Percentiles rank a stretch among this genome's conserved stretches.
These are phyloP conservation scores for Lasiosphaeria ovina DNA, from an alignment of 495 filamentous ascomycete genomes.

Conservation along the genomic window DNA sequence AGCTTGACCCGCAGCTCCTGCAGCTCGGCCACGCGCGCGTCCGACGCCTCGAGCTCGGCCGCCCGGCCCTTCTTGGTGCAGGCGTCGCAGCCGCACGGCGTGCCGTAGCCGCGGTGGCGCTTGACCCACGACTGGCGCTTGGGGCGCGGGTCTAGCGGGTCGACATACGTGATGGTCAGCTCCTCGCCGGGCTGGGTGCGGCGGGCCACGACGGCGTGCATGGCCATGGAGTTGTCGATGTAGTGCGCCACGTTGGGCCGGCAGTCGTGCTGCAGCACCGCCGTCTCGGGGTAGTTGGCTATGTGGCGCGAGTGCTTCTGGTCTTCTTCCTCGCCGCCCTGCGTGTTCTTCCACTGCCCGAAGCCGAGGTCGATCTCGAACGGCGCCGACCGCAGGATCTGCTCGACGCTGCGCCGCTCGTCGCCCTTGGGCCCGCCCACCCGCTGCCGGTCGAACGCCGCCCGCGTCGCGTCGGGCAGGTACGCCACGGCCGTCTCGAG, in stretches of 20 bases:
- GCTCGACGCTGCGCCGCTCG: slow-evolving; percentile 21
- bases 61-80: slow-evolving; percentile 18
- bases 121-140: slow-evolving; percentile 27
- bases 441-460: slow-evolving; percentile 24
- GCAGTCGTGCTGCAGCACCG: slow-evolving; percentile 33
- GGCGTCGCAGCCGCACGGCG: slow-evolving; percentile 23
- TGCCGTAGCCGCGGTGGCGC: slow-evolving; percentile 11
- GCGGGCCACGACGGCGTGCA: slow-evolving; percentile 29
- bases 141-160: slow-evolving; percentile 23
- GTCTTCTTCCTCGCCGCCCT: background rate
- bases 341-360: background rate
- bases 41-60: slow-evolving; percentile 19
- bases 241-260: slow-evolving; percentile 36
- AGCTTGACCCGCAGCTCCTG: slow-evolving; percentile 25
- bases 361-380: slow-evolving; percentile 32
- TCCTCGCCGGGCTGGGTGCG: slow-evolving; percentile 31
- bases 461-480: slow-evolving; percentile 29
- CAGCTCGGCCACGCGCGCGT: slow-evolving; percentile 27
- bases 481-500: slow-evolving; percentile 31
- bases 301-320: slow-evolving; percentile 26
- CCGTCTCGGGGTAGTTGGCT: slow-evolving; percentile 31
- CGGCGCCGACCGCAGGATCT: slow-evolving; percentile 30
- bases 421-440: slow-evolving; percentile 1
- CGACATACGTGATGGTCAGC: slow-evolving; percentile 32
- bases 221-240: slow-evolving; percentile 26